Evolutionary conservation across 2,329 filamentous ascomycete genomes (phyloP).

Genomic region (Fusarium algeriense): DNA sequence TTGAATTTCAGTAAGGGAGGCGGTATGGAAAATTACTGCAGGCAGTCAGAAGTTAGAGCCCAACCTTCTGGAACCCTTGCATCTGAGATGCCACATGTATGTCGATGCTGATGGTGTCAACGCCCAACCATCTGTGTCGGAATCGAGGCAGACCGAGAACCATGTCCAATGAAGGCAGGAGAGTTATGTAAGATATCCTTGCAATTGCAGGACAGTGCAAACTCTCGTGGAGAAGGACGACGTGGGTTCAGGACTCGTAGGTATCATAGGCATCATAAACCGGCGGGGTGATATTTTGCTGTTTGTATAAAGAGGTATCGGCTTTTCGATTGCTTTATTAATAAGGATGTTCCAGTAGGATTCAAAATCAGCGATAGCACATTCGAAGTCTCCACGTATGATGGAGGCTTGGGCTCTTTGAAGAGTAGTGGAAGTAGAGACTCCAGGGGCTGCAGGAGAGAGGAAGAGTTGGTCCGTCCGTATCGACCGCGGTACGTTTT

Average conservation of each 20-base stretch:
- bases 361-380: constrained; percentile 22
- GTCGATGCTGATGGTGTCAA: constrained; percentile 16
- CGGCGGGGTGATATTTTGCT: constrained; percentile 10
- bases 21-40: constrained; percentile 14
- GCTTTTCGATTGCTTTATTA: constrained; percentile 12
- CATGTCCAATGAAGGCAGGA: constrained; percentile 10
- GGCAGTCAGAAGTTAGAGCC: constrained; percentile 18
- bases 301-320: constrained; percentile 3
- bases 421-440: constrained; percentile 24
- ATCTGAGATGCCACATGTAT: constrained; percentile 12
- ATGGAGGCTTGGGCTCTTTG: constrained; percentile 28
- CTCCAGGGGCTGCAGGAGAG: constrained; percentile 25
- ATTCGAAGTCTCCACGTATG: constrained; percentile 22
- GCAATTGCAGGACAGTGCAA: constrained; percentile 26
- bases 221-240: constrained; percentile 9
- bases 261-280: not conserved
- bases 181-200: constrained; percentile 7
- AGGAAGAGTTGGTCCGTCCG: constrained; percentile 39
- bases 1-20: not conserved
- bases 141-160: constrained; percentile 9
- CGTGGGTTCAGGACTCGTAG: not conserved
- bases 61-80: constrained; percentile 24
- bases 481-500: not conserved
- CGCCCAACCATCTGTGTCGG: constrained; percentile 20
- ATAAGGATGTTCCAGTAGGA: constrained; percentile 19